Evolutionary conservation across 257 asterid species (phyloP).

Genomic region (Vinca minor): DNA sequence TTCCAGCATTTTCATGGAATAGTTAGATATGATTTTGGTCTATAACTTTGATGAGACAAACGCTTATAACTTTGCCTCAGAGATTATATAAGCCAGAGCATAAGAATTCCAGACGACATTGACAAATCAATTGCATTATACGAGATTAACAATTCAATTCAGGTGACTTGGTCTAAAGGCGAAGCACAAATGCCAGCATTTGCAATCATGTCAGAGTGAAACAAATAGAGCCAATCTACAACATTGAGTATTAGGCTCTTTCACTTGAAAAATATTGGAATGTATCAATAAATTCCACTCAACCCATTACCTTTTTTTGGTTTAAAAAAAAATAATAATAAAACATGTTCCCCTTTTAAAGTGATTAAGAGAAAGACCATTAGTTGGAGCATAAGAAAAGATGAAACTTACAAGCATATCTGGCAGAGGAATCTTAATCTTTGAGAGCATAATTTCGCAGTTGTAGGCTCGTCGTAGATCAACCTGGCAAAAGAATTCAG

Average conservation of each 20-base stretch:
- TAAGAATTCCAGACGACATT: background rate
- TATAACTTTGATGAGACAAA: background rate
- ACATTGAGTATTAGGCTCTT: too few species aligned
- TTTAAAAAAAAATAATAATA: too few species aligned
- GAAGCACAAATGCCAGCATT: background rate
- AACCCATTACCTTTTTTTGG: too few species aligned
- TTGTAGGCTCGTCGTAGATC: conserved; percentile 95
- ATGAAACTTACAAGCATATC: conserved; percentile 79
- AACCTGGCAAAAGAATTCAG: conserved; percentile 42
- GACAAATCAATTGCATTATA: background rate
- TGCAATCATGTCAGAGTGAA: background rate
- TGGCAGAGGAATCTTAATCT: conserved; percentile 84
- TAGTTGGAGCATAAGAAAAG: conserved; percentile 7
- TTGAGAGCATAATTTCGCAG: conserved; percentile 97
- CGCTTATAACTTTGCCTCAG: background rate
- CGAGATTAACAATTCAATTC: background rate
- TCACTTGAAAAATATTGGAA: too few species aligned
- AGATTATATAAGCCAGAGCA: conserved; percentile 2
- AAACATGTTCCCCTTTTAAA: too few species aligned
- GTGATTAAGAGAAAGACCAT: background rate
- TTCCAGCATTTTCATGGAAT: too few species aligned
- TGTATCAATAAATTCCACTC: too few species aligned
- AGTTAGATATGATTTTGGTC: too few species aligned
- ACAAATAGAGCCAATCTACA: background rate
- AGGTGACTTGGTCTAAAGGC: background rate